Evolutionary conservation across 169 alveolate species (phyloP).

Genomic region (Blepharisma undulans): DNA sequence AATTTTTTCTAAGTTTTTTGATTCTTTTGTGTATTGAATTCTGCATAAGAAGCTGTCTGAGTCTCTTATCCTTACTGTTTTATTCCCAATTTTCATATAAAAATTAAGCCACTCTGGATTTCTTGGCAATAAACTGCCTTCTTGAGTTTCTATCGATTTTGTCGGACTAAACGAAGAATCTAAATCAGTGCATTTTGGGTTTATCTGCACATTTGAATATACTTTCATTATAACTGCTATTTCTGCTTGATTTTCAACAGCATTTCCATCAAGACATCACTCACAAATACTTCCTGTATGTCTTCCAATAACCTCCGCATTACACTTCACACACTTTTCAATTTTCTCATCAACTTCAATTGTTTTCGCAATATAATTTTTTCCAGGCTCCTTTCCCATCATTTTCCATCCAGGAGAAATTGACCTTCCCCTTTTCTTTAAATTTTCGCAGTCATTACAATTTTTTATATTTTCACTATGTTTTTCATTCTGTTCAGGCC

Average conservation of each 20-base stretch:
- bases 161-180: neutral
- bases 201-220: neutral
- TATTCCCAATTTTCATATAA: neutral
- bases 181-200: neutral
- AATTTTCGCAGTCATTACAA: neutral
- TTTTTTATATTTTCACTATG: neutral
- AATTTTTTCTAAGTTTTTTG: neutral
- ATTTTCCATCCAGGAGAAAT: neutral
- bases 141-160: neutral
- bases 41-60: neutral
- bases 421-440: neutral
- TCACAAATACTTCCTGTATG: neutral
- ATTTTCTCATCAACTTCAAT: neutral
- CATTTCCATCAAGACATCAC: neutral
- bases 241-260: neutral
- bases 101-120: neutral
- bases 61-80: neutral
- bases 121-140: neutral
- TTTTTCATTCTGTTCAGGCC: neutral
- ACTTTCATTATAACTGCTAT: neutral
- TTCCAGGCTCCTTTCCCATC: neutral
- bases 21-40: neutral
- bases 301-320: neutral
- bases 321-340: neutral
- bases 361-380: neutral